These are phyloP conservation scores for Colletotrichum plurivorum DNA, from an alignment of 2,329 filamentous ascomycete genomes.

Conservation along the genomic window DNA sequence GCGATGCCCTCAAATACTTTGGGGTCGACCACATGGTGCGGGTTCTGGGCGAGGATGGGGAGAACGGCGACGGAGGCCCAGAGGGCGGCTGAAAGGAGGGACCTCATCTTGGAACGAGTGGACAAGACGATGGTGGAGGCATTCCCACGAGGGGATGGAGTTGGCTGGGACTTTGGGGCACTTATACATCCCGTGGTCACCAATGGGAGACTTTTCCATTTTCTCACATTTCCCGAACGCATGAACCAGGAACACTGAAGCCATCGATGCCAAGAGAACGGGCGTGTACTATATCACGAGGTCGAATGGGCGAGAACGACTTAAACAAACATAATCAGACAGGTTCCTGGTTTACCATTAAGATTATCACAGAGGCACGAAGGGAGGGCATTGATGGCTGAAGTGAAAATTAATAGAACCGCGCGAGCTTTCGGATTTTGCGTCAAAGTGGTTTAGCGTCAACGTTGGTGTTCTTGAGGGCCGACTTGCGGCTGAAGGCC, in stretches of 20 bases:
- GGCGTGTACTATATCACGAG: background rate
- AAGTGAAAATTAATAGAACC: background rate
- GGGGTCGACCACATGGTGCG: conserved; percentile 8
- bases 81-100: background rate
- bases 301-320: background rate
- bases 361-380: background rate
- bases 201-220: too few relatives aligned
- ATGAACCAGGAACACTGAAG: background rate
- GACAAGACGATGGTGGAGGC: background rate
- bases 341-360: background rate
- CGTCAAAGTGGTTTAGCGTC: conserved; percentile 14
- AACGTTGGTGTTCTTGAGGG: background rate
- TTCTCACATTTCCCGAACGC: too few relatives aligned
- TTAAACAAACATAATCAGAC: background rate
- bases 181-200: background rate
- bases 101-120: background rate
- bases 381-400: conserved; percentile 1
- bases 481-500: background rate
- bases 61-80: background rate
- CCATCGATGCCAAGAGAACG: background rate
- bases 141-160: too few relatives aligned
- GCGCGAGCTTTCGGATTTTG: conserved; percentile 14
- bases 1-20: conserved; percentile 5
- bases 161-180: background rate
- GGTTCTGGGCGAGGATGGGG: conserved; percentile 3